Evolutionary conservation across 129 eudicot species (phyloP).

Genomic region (carrot (Daucus carota)): DH1_v3.0 NC_030382.2:55073501-55074000

Average conservation of each 20-base stretch:
- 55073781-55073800: not conserved
- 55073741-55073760: not conserved
- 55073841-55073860: not conserved
- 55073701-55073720: not conserved
- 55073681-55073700: not conserved
- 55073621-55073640: not conserved
- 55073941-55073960: conserved; percentile 80
- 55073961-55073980: conserved; percentile 5
- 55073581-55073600: not conserved
- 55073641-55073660: not conserved
- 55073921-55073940: conserved; percentile 83
- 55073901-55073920: conserved; percentile 85
- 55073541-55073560: not conserved
- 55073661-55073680: not conserved
- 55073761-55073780: not conserved
- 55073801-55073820: not conserved
- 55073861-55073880: conserved; percentile 46
- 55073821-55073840: no score
- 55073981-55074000: conserved; percentile 17
- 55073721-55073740: not conserved
- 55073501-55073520: not conserved
- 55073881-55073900: conserved; percentile 64
- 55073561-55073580: not conserved
- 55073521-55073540: not conserved
- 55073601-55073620: not conserved